phyloP scores from a whole-genome alignment of 2,329 filamentous ascomycete genomes.

The Pseudogymnoascus sp. region DNA sequence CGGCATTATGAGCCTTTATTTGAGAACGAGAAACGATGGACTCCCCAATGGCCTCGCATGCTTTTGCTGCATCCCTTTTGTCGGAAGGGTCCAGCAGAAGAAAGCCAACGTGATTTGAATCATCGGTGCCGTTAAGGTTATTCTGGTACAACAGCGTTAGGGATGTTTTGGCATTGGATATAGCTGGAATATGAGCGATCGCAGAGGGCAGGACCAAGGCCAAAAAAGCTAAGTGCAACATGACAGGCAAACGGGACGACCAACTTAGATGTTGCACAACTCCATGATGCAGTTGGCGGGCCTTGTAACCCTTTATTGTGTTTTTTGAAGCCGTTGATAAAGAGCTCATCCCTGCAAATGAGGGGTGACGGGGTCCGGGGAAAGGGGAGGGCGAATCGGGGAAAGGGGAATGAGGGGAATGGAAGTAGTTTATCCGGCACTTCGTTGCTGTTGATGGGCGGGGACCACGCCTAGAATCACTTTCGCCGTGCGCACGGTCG shows the following conservation, averaged over 20 bases:
- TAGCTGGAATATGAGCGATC: not conserved
- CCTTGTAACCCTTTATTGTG: not conserved
- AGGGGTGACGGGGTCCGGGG: not conserved
- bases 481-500: not conserved
- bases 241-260: not conserved
- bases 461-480: not conserved
- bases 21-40: conserved; percentile 36
- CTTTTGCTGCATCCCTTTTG: conserved; percentile 32
- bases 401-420: not conserved
- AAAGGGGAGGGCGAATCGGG: not conserved
- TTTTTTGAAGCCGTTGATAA: not conserved
- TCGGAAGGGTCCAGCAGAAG: conserved; percentile 40
- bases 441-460: not conserved
- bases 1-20: conserved; percentile 36
- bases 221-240: not conserved
- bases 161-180: conserved; percentile 35
- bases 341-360: not conserved
- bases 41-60: conserved; percentile 43
- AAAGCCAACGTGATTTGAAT: conserved; percentile 44
- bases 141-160: conserved; percentile 47
- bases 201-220: conserved; percentile 1
- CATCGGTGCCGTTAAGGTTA: conserved; percentile 46
- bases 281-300: not conserved
- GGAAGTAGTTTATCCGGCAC: not conserved
- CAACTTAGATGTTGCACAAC: not conserved